A percentile compares a stretch with the other conserved stretches of the same genome.
Evolutionary conservation across 306 rosid genomes (phyloP).

Genomic region (Casuarina glauca): DNA sequence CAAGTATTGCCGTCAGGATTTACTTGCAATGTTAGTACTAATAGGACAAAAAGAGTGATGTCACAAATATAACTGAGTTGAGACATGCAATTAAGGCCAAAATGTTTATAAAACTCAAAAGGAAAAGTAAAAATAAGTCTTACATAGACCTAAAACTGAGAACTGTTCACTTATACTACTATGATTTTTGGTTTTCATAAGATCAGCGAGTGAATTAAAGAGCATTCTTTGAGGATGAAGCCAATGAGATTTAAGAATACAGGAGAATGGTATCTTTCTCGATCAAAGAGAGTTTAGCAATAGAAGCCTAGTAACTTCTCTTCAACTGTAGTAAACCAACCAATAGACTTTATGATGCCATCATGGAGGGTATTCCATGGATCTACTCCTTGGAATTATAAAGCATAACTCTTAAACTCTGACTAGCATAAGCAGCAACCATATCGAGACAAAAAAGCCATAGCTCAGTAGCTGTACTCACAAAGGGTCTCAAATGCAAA

Average conservation of each 20-base stretch:
- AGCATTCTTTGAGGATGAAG: neutral
- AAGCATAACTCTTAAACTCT: neutral
- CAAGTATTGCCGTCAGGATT: neutral
- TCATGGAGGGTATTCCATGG: neutral
- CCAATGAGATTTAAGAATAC: neutral
- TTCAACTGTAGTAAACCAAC: neutral
- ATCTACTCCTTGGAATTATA: neutral
- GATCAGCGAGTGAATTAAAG: neutral
- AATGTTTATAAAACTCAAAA: neutral
- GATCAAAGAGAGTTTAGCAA: neutral
- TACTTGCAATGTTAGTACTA: neutral
- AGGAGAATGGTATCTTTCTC: neutral
- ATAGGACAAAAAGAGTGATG: neutral
- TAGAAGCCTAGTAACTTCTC: neutral
- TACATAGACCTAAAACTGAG: neutral
- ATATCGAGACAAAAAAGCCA: neutral
- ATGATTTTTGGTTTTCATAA: neutral
- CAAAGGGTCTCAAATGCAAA: neutral
- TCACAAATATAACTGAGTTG: neutral
- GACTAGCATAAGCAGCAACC: neutral
- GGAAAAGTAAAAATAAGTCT: neutral
- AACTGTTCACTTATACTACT: neutral
- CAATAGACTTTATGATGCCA: neutral
- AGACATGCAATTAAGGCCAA: neutral
- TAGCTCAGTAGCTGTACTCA: neutral